Evolutionary conservation across 1,284 basidiomycete genomes (phyloP), one percentile per base, ranked within the genome.

Genomic region (Malassezia arunalokei): DNA sequence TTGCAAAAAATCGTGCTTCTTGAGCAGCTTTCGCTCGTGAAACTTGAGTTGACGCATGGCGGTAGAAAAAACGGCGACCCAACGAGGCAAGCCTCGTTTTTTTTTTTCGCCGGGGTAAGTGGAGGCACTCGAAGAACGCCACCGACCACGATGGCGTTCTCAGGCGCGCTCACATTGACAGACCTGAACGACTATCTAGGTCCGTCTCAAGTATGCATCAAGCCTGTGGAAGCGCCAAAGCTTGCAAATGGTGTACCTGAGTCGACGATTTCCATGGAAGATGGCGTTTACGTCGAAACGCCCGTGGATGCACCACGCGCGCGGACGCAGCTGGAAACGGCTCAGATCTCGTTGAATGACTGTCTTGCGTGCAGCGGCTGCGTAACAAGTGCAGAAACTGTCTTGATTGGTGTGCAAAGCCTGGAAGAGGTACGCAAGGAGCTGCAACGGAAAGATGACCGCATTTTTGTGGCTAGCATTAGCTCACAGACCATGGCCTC

Each of bases 131-230:
- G 39, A n/a, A 9, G 39, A n/a, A 24, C 39, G 20, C 20, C n/a
- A 15, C 15, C 17, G 15, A 43, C 14, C 17, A 24, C 33, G 57
- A 91, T 91, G 87, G 80, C 84, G n/a, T 90, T 90, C 75, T 88
- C 87, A 64, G 86, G 87, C 59, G 86, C 87, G 32, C 76, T 92
- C 40, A 66, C 67, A 0, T 76, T 94, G 33, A 90, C 88, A 15
- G 92, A 98, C 74, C 80, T 99, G 41, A 96, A 96, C 75, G 94
- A 98, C 77, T 99, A 92, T 74, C 86, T 99, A 44, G 88, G 89
- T 0, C 94, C 94, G 3, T 87, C 90, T 1, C 92, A 96, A 77
- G 85, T 86, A 39, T 99, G 94, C 75, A 96, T 98, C 75, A 96
- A 96, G 70, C 92, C 94, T 2, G 88, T 96, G 20, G 73, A 76